These are phyloP conservation scores for Waltiozyma sp. DNA, from an alignment of 1,139 yeast genomes.

Conservation along the genomic window DNA sequence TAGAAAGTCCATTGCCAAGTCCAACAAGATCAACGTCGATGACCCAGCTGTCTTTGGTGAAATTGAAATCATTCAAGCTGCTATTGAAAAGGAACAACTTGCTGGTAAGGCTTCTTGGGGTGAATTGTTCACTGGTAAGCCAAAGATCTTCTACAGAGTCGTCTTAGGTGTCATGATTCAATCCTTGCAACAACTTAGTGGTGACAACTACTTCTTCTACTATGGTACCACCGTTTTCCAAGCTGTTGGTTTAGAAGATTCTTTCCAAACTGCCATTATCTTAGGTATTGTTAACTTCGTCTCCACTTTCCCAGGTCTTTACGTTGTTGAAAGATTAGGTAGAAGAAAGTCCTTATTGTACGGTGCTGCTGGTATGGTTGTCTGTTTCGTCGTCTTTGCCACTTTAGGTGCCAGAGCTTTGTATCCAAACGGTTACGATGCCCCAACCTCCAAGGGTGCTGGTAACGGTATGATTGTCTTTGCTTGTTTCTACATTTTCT, in stretches of 20 bases:
- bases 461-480: conserved; percentile 42
- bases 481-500: conserved; percentile 36
- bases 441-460: conserved; percentile 19
- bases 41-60: no score
- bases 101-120: conserved; percentile 30
- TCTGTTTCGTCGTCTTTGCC: conserved; percentile 29
- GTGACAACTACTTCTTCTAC: conserved; percentile 36
- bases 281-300: conserved; percentile 41
- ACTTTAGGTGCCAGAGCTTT: conserved; percentile 31
- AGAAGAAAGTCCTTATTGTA: conserved; percentile 30
- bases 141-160: conserved; percentile 31
- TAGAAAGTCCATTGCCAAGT: no score
- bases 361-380: conserved; percentile 30
- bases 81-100: conserved; percentile 42
- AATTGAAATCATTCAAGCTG: conserved; percentile 25
- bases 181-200: conserved; percentile 38
- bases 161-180: conserved; percentile 36
- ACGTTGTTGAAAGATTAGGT: conserved; percentile 34
- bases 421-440: conserved; percentile 17
- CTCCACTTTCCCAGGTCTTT: conserved; percentile 37
- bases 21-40: no score
- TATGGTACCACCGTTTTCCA: conserved; percentile 35
- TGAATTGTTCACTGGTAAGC: conserved; percentile 29
- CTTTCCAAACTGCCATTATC: conserved; percentile 28
- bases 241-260: conserved; percentile 27